Evolutionary conservation across 768 basidiomycete genomes (phyloP), one percentile per base, ranked within the genome.

Genomic region (Xerocomellus chrysenteron): DNA sequence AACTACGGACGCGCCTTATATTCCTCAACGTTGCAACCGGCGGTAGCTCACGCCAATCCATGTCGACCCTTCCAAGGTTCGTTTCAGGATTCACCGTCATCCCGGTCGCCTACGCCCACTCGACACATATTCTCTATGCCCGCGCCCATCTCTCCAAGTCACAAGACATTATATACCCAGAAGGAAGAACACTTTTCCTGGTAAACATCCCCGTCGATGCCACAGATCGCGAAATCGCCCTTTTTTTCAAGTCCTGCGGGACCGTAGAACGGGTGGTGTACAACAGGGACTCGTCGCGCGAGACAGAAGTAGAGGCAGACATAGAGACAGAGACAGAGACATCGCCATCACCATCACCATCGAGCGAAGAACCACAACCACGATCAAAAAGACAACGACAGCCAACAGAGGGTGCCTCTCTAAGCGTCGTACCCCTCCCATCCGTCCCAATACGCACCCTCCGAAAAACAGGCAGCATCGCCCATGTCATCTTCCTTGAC

Each of bases 181-280:
- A 82, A 33, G 84, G 81, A 16, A 81, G 93, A 43, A 95, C 93
- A 0, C 77, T 96, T 11, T 98, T 98, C 66, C 74, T 95, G 3
- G 90, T 90, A 52, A 97, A 98, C 64, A 74, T 95, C 6, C 94
- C 95, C 2, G 87, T 92, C 53, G 93, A 96, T 68, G 83, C 91
- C 4, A 90, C 91, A 1, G 90, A 91, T 62, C 79, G 90, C 37
- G 92, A 94, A 65, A 72, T 97, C 0, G 75, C 84, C 2, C 73
- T 82, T 12, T 76, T 97, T n/a, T 95, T 95, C 77, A 86, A 86
- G 65, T 65, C 78, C 24, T 84, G 80, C 53, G 94, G 94, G 24
- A 86, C 85, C 0, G 79, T 95, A 30, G 94, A 96, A 70, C 78
- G 77, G 47, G 84, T 94, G 11, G 61, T 84, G 1, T 89, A 94